phyloP scores from a whole-genome alignment of 2,329 filamentous ascomycete species.

The Hypoxylon sp. region DNA sequence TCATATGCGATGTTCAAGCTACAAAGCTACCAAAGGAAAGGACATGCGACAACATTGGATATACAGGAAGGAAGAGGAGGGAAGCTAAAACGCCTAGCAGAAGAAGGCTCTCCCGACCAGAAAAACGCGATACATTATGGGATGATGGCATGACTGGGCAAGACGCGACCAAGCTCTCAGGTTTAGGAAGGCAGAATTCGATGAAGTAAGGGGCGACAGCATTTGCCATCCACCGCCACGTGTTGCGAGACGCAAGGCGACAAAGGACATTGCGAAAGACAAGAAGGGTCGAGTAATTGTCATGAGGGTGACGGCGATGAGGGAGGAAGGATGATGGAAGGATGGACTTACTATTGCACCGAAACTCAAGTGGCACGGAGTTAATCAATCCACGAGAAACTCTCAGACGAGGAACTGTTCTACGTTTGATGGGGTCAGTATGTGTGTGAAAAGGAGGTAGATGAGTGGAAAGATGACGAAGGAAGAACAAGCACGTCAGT shows the following conservation, averaged over 20 bases:
- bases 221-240: neutral
- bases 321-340: neutral
- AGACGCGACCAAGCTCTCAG: neutral
- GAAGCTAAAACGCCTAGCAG: neutral
- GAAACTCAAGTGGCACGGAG: neutral
- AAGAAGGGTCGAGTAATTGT: neutral
- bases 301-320: neutral
- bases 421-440: neutral
- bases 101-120: neutral
- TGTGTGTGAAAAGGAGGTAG: neutral
- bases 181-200: neutral
- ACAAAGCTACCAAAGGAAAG: neutral
- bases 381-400: neutral
- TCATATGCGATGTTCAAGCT: neutral
- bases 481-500: neutral
- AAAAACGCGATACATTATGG: neutral
- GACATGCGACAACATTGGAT: neutral
- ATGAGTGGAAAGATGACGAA: neutral
- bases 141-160: neutral
- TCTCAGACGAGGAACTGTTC: neutral
- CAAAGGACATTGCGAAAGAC: neutral
- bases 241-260: neutral
- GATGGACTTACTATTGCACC: slow-evolving; percentile 5
- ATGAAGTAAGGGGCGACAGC: neutral
- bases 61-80: neutral